Evolutionary conservation across 2,329 filamentous ascomycete species (phyloP).

Genomic region (Colletotrichum sp.): DNA sequence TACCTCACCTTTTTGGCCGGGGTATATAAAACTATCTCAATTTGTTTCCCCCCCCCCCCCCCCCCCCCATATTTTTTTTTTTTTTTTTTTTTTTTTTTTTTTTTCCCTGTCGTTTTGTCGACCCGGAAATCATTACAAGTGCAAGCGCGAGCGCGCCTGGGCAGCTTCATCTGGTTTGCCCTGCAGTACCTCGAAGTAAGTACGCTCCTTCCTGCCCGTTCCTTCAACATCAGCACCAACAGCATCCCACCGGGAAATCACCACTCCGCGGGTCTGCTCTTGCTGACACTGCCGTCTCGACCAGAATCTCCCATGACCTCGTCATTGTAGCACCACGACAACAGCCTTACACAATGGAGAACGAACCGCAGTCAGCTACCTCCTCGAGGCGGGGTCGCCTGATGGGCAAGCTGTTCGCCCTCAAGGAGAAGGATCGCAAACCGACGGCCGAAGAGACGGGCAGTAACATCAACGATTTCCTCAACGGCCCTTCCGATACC

Average conservation of each 20-base stretch:
- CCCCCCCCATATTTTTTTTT: no score
- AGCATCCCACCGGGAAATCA: neutral
- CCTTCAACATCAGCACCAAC: neutral
- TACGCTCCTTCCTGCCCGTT: neutral
- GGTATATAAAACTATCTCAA: no score
- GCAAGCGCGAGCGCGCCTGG: neutral
- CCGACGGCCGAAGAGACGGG: conserved; percentile 37
- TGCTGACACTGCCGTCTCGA: neutral
- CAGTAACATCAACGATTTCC: conserved; percentile 63
- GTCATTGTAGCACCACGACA: neutral
- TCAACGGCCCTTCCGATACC: conserved; percentile 61
- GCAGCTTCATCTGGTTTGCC: conserved; percentile 3
- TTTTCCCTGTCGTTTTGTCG: neutral
- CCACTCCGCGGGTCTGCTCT: neutral
- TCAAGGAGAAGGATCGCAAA: conserved; percentile 52
- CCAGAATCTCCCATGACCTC: conserved; percentile 14
- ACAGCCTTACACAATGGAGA: conserved; percentile 44
- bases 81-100: no score
- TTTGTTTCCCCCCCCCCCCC: no score
- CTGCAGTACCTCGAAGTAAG: neutral
- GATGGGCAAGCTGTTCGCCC: conserved; percentile 68
- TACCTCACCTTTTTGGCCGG: no score
- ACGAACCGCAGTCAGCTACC: conserved; percentile 42
- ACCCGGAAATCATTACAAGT: neutral
- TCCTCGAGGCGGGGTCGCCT: conserved; percentile 58